These are phyloP conservation scores for Collybia mongolica DNA, from an alignment of 768 basidiomycete species.

Conservation along the genomic window DNA sequence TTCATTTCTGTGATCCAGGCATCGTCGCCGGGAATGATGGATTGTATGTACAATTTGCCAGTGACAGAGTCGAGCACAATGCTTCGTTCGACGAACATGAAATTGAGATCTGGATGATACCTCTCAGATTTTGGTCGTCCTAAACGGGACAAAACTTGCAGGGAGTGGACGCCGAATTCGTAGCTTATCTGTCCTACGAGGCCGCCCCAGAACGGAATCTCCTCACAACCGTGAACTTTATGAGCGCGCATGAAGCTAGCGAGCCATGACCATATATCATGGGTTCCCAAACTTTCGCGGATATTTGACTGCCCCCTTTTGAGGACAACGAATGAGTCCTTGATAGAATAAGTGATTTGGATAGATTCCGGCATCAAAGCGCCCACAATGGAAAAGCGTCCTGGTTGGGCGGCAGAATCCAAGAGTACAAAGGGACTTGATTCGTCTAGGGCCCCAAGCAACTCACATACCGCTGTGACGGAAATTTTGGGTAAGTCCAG, in stretches of 20 bases:
- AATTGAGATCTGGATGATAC: constrained; percentile 68
- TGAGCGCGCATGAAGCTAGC: constrained; percentile 61
- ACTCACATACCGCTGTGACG: constrained; percentile 53
- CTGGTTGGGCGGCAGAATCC: constrained; percentile 76
- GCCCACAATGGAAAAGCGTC: constrained; percentile 71
- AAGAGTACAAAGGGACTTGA: constrained; percentile 64
- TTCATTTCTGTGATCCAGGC: constrained; percentile 56
- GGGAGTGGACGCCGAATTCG: constrained; percentile 65
- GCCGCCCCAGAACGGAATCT: constrained; percentile 83
- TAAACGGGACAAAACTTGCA: constrained; percentile 41
- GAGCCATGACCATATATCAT: constrained; percentile 75
- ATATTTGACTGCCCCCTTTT: constrained; percentile 30
- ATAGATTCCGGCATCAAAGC: constrained; percentile 52
- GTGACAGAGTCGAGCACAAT: constrained; percentile 61
- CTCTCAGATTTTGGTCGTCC: constrained; percentile 13
- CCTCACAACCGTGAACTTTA: constrained; percentile 37
- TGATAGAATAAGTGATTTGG: constrained; percentile 56
- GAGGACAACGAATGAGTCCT: constrained; percentile 48
- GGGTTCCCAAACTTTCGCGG: constrained; percentile 42
- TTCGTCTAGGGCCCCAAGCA: constrained; percentile 59
- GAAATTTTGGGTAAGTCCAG: constrained; percentile 43
- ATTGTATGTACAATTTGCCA: constrained; percentile 59
- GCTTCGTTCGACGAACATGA: constrained; percentile 78
- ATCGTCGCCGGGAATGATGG: constrained; percentile 55
- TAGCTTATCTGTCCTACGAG: constrained; percentile 78